phyloP scores from a whole-genome alignment of 129 eudicot genomes.

The Escallonia rubra region DNA sequence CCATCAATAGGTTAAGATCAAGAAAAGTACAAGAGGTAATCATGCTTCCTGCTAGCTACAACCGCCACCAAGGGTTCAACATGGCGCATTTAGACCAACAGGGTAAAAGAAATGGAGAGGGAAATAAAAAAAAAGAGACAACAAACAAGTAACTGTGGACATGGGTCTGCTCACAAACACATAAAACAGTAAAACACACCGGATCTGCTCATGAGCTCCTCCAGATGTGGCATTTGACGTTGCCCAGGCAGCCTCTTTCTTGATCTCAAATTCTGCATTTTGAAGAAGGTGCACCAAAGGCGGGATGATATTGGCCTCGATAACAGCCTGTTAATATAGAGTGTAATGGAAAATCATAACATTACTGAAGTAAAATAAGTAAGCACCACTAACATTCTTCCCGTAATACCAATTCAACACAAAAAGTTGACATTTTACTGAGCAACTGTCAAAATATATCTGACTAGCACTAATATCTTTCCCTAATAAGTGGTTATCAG shows the following conservation, averaged over 20 bases:
- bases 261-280: conserved; percentile 64
- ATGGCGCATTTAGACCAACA: no score
- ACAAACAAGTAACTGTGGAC: no score
- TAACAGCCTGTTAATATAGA: conserved; percentile 44
- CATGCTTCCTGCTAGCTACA: no score
- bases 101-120: neutral
- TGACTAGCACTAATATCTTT: neutral
- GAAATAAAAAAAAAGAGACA: neutral
- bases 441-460: neutral
- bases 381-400: no score
- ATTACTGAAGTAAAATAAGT: no score
- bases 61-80: no score
- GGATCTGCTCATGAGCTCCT: conserved; percentile 67
- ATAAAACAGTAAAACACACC: conserved; percentile 19
- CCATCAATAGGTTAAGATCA: no score
- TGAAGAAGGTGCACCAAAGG: conserved; percentile 64
- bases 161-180: neutral
- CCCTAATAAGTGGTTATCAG: neutral
- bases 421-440: no score
- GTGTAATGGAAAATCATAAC: no score
- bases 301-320: conserved; percentile 43
- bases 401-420: no score
- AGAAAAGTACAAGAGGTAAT: no score
- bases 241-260: conserved; percentile 85
- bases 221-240: conserved; percentile 76